Percentiles rank a stretch among this genome's conserved stretches.
Conservation (phyloP, 331 rosid species). For the Malus hybrid region DNA sequence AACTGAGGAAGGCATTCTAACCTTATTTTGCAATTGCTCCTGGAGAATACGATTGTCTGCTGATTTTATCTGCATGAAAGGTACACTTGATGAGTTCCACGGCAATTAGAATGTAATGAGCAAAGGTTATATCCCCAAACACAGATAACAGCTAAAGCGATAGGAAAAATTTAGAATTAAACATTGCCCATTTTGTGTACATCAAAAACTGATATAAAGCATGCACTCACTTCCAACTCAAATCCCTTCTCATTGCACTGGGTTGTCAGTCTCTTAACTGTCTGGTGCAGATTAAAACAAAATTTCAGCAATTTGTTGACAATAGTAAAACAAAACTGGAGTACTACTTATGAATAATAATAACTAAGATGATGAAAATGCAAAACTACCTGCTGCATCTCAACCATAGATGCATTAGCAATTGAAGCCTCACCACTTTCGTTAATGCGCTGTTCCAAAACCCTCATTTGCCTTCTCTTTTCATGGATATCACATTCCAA, state of each 20-base stretch:
- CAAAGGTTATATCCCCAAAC: background rate
- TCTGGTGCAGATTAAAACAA: slow-evolving; percentile 42
- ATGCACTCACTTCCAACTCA: slow-evolving; percentile 83
- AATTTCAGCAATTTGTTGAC: background rate
- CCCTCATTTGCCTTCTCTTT: slow-evolving; percentile 83
- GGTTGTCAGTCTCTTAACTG: slow-evolving; percentile 72
- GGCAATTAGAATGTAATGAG: background rate
- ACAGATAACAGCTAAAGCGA: background rate
- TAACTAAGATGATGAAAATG: background rate
- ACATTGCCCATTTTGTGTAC: background rate
- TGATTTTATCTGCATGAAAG: slow-evolving; percentile 62
- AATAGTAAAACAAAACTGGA: background rate
- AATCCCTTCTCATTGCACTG: slow-evolving; percentile 89
- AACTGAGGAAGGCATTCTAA: slow-evolving; percentile 12
- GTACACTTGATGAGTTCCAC: background rate
- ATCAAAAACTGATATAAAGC: slow-evolving; percentile 14
- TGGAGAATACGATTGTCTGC: slow-evolving; percentile 96
- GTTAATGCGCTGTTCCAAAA: slow-evolving; percentile 66
- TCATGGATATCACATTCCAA: slow-evolving; percentile 87
- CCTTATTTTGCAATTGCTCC: slow-evolving; percentile 91
- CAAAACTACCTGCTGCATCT: slow-evolving; percentile 93
- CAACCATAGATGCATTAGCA: slow-evolving; percentile 72
- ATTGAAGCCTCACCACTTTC: slow-evolving; percentile 80
- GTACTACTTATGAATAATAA: background rate
- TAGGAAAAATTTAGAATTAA: background rate